These are phyloP conservation scores for Phaeophleospora eucalypticola DNA, from an alignment of 2,329 filamentous ascomycete genomes.

Conservation along the genomic window DNA sequence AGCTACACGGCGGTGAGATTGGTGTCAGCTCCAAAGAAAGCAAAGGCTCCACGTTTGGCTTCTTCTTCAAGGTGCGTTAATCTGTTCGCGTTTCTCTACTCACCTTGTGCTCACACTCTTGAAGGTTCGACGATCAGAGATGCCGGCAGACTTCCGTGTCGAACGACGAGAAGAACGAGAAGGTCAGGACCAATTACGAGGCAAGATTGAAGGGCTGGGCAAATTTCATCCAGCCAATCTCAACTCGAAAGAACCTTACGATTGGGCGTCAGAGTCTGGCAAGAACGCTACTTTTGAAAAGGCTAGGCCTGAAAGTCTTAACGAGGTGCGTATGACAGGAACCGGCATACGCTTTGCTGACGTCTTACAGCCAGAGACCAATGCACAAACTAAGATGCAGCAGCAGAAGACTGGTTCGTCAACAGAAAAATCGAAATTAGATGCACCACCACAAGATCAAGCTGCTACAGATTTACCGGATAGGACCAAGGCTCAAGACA, in stretches of 20 bases:
- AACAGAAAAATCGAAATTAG: not conserved
- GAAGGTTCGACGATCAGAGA: conserved; percentile 18
- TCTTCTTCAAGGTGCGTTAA: conserved; percentile 42
- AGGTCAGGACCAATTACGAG: conserved; percentile 7
- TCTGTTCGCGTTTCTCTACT: too few species aligned
- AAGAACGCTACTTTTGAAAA: not conserved
- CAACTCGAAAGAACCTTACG: conserved; percentile 11
- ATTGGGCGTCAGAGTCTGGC: conserved; percentile 5
- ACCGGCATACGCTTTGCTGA: too few species aligned
- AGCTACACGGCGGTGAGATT: conserved; percentile 44
- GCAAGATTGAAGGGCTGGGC: conserved; percentile 10
- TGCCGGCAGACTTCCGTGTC: conserved; percentile 2
- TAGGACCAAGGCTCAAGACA: not conserved
- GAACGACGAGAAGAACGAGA: conserved; percentile 3
- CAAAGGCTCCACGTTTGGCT: conserved; percentile 41
- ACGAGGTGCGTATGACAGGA: not conserved
- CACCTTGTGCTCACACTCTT: too few species aligned
- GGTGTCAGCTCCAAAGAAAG: conserved; percentile 39
- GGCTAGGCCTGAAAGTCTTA: not conserved
- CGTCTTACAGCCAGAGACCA: conserved; percentile 16
- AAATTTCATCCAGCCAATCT: conserved; percentile 6
- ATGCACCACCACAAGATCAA: too few species aligned
- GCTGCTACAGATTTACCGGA: not conserved
- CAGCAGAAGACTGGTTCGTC: not conserved
- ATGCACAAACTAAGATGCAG: conserved; percentile 7